Percentiles rank a stretch among this genome's conserved stretches.
phyloP scores from a whole-genome alignment of 768 basidiomycete genomes.

The Lactarius hatsudake region DNA sequence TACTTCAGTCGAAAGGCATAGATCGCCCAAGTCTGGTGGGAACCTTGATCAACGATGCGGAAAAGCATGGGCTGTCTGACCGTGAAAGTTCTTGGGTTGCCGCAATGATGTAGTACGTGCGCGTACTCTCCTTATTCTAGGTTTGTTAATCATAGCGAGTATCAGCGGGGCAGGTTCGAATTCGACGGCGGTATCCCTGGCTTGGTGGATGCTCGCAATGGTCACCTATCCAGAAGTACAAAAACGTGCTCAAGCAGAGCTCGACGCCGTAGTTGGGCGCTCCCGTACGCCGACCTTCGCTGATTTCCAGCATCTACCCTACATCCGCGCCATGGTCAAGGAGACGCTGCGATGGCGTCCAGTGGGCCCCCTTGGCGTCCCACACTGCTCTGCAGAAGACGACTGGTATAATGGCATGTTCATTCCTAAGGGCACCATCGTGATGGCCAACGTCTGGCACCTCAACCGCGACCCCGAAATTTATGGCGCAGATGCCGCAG shows the following conservation, averaged over 20 bases:
- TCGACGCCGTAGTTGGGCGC: constrained; percentile 18
- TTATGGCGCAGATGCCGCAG: constrained; percentile 29
- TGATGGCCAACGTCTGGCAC: constrained; percentile 33
- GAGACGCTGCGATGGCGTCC: constrained; percentile 22
- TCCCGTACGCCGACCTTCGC: constrained; percentile 15
- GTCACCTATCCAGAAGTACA: constrained; percentile 7
- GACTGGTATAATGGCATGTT: constrained; percentile 32
- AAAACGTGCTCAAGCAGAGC: constrained; percentile 9
- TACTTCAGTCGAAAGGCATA: not conserved
- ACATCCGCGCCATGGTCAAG: constrained; percentile 23
- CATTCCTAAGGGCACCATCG: constrained; percentile 39
- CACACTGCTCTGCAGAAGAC: constrained; percentile 28
- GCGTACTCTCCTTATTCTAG: not conserved
- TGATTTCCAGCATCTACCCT: constrained; percentile 17
- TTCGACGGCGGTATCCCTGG: not conserved
- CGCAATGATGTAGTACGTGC: constrained; percentile 1
- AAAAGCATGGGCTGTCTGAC: not conserved
- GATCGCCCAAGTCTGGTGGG: constrained; percentile 4
- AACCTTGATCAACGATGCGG: not conserved
- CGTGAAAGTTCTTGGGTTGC: constrained; percentile 6
- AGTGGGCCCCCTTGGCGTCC: constrained; percentile 14
- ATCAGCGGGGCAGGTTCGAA: constrained; percentile 6
- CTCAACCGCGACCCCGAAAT: constrained; percentile 31
- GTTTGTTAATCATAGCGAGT: not conserved
- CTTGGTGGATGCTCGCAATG: constrained; percentile 19